phyloP scores from a whole-genome alignment of 2,329 filamentous ascomycete genomes.

The Trichoderma afroharzianum region DNA sequence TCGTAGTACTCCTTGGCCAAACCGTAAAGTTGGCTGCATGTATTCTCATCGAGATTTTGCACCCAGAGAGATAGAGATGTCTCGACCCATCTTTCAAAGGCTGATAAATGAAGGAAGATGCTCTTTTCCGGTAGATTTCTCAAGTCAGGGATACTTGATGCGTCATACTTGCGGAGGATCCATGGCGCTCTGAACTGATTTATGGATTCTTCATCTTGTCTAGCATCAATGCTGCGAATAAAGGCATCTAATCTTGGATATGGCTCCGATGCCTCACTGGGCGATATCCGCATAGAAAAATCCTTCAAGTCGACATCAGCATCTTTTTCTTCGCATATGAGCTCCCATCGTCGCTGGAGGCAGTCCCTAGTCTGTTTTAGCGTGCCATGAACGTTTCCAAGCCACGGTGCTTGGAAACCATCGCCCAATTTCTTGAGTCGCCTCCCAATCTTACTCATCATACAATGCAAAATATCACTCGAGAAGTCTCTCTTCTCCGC shows the following conservation, averaged over 20 bases:
- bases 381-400: not conserved
- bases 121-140: not conserved
- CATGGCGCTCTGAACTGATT: not conserved
- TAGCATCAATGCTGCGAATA: not conserved
- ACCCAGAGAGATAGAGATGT: not conserved
- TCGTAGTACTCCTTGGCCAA: not conserved
- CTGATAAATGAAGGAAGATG: not conserved
- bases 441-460: not conserved
- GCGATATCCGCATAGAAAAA: not conserved
- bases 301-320: accelerated
- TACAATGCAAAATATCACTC: not conserved
- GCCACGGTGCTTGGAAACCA: not conserved
- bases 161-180: not conserved
- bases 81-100: not conserved
- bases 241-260: not conserved
- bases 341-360: not conserved
- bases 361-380: not conserved
- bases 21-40: not conserved
- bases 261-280: not conserved
- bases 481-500: not conserved
- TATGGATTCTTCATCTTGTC: not conserved
- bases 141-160: not conserved
- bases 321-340: not conserved
- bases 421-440: not conserved
- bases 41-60: not conserved